Base-by-base conservation (phyloP, 2,329 filamentous ascomycete genomes). In the Botrytis aclada region DNA sequence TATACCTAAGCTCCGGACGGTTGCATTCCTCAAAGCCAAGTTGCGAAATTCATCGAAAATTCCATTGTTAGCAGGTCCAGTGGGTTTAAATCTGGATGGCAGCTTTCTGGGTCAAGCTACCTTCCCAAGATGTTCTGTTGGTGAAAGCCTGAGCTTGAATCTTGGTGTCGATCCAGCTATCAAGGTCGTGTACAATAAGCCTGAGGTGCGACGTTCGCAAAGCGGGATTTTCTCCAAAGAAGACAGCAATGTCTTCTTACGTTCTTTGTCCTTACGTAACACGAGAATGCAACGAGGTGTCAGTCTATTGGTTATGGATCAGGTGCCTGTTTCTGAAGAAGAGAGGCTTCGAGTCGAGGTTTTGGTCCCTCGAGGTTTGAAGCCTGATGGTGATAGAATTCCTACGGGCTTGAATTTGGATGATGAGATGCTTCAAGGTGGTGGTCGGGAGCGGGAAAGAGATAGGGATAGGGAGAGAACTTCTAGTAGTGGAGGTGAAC, bases 161-260 rank as follows among this genome's bases (percentile, higher is more conserved):
- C 82, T 91, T 0, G 89, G 89, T n/a, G 83, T 90, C 8, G 89
- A 91, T 78, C 88, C 88, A 4, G 84, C 84, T 7, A 85, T 91
- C 77, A 79, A 79, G 41, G 84, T 91, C 37, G 80, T 80, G 20
- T 91, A 91, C 77, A 83, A 85, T 22, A 87, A 86, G 78, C 87
- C 88, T 0, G 85, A 86, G 8, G 85, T 89, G 43, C 84, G 84
- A 70, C 83, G 86, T 29, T 84, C 83, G 72, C 85, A 85, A 18
- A 83, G 83, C 6, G 87, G 87, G 5, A 80, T 89, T 71, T 88
- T 89, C 78, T 82, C 79, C 76, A 88, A 87, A 79, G 87, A 88
- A 77, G 83, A 87, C 74, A 85, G 82, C 74, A 84, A 83, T 37
- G 79, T 85, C 3, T 90, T 87, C 77, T 83, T 79, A 1, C 86